These are phyloP conservation scores for Grosmannia serpens DNA, from an alignment of 2,329 filamentous ascomycete species.

Conservation along the genomic window DNA sequence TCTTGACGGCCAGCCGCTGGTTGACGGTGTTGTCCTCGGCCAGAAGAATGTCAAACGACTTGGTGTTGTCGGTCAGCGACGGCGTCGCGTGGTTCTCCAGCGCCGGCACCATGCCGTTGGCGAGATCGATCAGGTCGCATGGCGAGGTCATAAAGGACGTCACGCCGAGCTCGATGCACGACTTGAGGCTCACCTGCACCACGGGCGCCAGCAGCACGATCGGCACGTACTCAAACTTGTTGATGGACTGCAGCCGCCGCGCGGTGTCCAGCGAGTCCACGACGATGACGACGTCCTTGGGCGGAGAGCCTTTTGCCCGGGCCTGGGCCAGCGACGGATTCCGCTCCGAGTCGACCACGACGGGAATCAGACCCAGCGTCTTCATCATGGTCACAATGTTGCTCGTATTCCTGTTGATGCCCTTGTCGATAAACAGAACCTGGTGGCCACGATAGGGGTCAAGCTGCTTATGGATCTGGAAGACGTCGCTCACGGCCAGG, in stretches of 20 bases:
- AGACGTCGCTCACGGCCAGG: slow-evolving; percentile 67
- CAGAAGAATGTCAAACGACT: slow-evolving; percentile 87
- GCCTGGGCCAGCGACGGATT: slow-evolving; percentile 45
- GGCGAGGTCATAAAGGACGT: slow-evolving; percentile 99
- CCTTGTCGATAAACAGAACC: slow-evolving; percentile 90
- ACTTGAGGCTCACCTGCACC: slow-evolving; percentile 86
- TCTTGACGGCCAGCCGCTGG: slow-evolving; percentile 90
- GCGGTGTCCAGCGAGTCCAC: slow-evolving; percentile 91
- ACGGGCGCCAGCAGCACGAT: slow-evolving; percentile 84
- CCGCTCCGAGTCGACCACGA: slow-evolving; percentile 72
- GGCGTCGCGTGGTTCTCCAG: slow-evolving; percentile 88
- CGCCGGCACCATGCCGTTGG: slow-evolving; percentile 91
- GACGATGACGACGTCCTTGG: slow-evolving; percentile 92
- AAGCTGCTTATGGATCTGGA: slow-evolving; percentile 70
- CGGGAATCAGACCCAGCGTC: slow-evolving; percentile 66
- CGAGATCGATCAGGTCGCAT: slow-evolving; percentile 84
- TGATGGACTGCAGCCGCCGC: slow-evolving; percentile 70
- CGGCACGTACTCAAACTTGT: slow-evolving; percentile 96
- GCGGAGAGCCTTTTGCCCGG: slow-evolving; percentile 44
- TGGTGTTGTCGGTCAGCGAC: slow-evolving; percentile 83
- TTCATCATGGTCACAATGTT: slow-evolving; percentile 69
- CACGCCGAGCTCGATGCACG: slow-evolving; percentile 86
- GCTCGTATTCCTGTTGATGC: slow-evolving; percentile 63
- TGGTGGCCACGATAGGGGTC: slow-evolving; percentile 86
- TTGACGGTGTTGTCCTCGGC: slow-evolving; percentile 98